phyloP scores from a whole-genome alignment of 768 basidiomycete species.

The Neoboletus magnificus region DNA sequence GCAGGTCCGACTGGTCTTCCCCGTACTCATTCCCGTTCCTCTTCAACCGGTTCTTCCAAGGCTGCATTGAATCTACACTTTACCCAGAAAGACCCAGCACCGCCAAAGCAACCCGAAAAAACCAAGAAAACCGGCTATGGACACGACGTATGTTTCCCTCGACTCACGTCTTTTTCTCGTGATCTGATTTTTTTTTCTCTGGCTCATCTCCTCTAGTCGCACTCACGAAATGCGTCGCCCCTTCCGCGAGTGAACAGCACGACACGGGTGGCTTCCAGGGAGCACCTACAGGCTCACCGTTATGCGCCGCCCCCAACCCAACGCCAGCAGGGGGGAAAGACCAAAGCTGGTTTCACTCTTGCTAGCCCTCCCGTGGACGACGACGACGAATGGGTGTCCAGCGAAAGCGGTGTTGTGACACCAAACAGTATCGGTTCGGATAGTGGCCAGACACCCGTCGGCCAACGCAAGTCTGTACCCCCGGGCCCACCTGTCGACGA shows the following conservation, averaged over 20 bases:
- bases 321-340: conserved; percentile 33
- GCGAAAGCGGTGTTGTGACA: conserved; percentile 71
- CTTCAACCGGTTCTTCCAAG: conserved; percentile 54
- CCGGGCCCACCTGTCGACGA: conserved; percentile 16
- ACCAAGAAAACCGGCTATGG: conserved; percentile 43
- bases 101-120: conserved; percentile 48
- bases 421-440: conserved; percentile 52
- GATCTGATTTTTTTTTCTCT: conserved; percentile 11
- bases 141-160: conserved; percentile 43
- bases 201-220: conserved; percentile 1
- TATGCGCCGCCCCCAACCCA: conserved; percentile 26
- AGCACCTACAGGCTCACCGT: conserved; percentile 35
- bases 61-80: conserved; percentile 60
- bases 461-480: conserved; percentile 18
- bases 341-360: conserved; percentile 58
- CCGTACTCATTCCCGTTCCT: conserved; percentile 62
- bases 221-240: conserved; percentile 26
- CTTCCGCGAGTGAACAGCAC: conserved; percentile 27
- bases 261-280: conserved; percentile 27
- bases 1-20: conserved; percentile 42
- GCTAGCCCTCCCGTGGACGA: conserved; percentile 47
- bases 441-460: conserved; percentile 34
- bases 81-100: conserved; percentile 58
- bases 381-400: conserved; percentile 77
- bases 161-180: not conserved